A percentile compares a stretch with the other conserved stretches of the same genome.
These are phyloP conservation scores for Ascochyta viciae-villosae DNA, from an alignment of 2,329 filamentous ascomycete species.

Conservation along the genomic window DNA sequence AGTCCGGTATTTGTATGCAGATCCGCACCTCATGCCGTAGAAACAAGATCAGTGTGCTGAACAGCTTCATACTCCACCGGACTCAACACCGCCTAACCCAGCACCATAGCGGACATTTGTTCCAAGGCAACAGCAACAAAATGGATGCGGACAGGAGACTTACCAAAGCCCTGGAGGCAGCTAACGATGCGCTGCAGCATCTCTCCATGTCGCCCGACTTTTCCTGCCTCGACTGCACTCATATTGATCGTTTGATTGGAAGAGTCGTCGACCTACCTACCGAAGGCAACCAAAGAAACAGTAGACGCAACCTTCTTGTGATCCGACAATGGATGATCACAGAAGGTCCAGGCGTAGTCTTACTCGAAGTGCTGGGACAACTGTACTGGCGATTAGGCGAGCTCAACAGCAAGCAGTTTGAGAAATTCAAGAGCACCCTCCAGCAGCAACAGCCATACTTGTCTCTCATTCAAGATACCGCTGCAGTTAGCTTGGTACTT, in stretches of 20 bases:
- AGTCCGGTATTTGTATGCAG: constrained; percentile 22
- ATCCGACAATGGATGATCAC: constrained; percentile 47
- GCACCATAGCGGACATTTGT: constrained; percentile 5
- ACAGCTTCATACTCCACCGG: not conserved
- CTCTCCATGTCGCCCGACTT: constrained; percentile 44
- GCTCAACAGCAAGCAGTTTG: constrained; percentile 47
- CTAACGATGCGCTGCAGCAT: constrained; percentile 45
- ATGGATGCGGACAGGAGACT: constrained; percentile 44
- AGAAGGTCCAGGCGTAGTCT: constrained; percentile 42
- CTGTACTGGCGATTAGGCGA: constrained; percentile 46
- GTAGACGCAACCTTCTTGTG: constrained; percentile 43
- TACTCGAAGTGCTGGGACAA: constrained; percentile 45
- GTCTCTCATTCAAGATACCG: constrained; percentile 35
- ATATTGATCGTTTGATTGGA: constrained; percentile 43
- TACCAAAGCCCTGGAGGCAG: constrained; percentile 41
- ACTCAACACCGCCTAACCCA: not conserved
- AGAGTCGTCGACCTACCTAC: constrained; percentile 46
- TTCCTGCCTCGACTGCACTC: constrained; percentile 40
- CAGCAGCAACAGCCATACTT: constrained; percentile 38
- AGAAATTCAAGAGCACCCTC: constrained; percentile 42
- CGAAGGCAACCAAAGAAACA: constrained; percentile 45
- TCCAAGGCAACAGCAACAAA: constrained; percentile 6
- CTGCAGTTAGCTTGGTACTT: constrained; percentile 36
- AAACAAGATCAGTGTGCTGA: not conserved
- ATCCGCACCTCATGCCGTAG: constrained; percentile 19